Percentiles rank a stretch among this genome's conserved stretches.
These are phyloP conservation scores for Dictyophora rubrovolvata DNA, from an alignment of 768 basidiomycete genomes.

Conservation along the genomic window DNA sequence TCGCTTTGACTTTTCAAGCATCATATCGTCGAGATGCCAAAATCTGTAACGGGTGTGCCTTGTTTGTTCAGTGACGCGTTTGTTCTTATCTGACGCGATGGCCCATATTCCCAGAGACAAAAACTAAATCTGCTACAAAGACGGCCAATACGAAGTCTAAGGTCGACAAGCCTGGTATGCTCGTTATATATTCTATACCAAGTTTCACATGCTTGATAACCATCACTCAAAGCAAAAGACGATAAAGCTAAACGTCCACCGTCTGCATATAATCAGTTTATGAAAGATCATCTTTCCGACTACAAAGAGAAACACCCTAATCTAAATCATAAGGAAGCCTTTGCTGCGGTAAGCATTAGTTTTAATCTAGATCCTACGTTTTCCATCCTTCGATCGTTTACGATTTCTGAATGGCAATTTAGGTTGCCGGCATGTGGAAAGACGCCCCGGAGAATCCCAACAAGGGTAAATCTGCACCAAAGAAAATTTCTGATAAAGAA, in stretches of 20 bases:
- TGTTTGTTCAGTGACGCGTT: background rate
- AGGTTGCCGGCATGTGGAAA: slow-evolving; percentile 51
- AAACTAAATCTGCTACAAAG: slow-evolving; percentile 49
- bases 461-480: slow-evolving; percentile 26
- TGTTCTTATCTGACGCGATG: background rate
- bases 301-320: slow-evolving; percentile 47
- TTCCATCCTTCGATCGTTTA: background rate
- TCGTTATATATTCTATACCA: background rate
- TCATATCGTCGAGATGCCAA: slow-evolving; percentile 31
- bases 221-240: slow-evolving; percentile 22
- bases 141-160: slow-evolving; percentile 36
- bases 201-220: background rate
- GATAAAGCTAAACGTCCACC: slow-evolving; percentile 50
- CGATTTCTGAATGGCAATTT: background rate
- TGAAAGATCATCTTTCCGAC: slow-evolving; percentile 44
- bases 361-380: slow-evolving; percentile 1
- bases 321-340: slow-evolving; percentile 42
- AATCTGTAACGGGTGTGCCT: slow-evolving; percentile 36
- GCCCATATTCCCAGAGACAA: slow-evolving; percentile 28
- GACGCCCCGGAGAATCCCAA: slow-evolving; percentile 57
- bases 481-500: slow-evolving; percentile 24
- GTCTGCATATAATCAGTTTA: slow-evolving; percentile 48
- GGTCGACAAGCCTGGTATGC: slow-evolving; percentile 26
- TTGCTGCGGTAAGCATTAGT: slow-evolving; percentile 29
- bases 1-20: background rate